Conservation (phyloP, 2,329 filamentous ascomycete genomes). For the Penicillium sp. region DNA sequence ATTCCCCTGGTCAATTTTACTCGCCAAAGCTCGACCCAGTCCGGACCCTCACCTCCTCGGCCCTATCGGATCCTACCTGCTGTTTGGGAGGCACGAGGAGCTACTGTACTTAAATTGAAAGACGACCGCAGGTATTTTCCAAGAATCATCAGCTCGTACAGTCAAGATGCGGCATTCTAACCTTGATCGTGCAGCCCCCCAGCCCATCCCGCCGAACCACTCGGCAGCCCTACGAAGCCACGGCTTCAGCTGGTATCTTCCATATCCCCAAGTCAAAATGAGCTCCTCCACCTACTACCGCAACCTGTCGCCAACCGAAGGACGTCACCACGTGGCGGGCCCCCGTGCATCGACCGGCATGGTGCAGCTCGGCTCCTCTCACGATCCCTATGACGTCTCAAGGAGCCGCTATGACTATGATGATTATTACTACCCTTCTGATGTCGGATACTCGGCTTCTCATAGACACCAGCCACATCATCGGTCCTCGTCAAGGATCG, state of each 20-base stretch:
- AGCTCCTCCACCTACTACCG: constrained; percentile 33
- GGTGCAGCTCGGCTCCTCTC: constrained; percentile 34
- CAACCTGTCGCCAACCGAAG: constrained; percentile 33
- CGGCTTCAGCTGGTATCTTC: background rate
- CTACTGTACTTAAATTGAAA: background rate
- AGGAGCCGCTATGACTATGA: constrained; percentile 30
- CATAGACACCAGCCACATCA: constrained; percentile 25
- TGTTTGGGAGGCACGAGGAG: background rate
- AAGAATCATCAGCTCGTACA: background rate
- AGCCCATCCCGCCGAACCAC: background rate
- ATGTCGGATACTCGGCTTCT: constrained; percentile 27
- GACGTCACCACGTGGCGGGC: constrained; percentile 30
- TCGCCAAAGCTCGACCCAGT: background rate
- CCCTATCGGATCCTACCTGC: background rate
- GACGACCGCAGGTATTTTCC: background rate
- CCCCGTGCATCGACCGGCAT: constrained; percentile 44
- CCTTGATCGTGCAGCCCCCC: background rate
- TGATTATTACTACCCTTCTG: constrained; percentile 30
- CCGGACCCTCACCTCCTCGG: background rate
- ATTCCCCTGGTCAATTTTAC: constrained; percentile 7
- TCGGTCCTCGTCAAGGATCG: constrained; percentile 24
- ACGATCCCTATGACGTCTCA: constrained; percentile 34
- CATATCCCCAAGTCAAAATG: constrained; percentile 21
- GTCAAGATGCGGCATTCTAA: background rate
- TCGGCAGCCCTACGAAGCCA: background rate